Base-by-base conservation (phyloP, 352 stramenopile genomes). In the Phytophthora macrochlamydospora region DNA sequence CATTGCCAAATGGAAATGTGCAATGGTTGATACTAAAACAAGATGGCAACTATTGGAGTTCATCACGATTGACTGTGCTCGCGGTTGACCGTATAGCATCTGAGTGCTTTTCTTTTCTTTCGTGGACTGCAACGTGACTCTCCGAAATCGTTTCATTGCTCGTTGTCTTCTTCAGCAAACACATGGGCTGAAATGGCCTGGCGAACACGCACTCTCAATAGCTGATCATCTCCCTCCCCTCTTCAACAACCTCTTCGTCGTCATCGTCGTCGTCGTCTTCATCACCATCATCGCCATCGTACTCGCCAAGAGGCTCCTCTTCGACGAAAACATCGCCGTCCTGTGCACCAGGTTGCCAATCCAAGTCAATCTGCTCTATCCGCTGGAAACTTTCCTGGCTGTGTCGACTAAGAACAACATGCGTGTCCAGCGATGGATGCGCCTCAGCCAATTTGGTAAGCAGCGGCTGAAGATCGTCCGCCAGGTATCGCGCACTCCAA, bases 391-490 rank as follows among this genome's bases (percentile, higher is more conserved):
- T 67, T 9, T 67, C 51, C 4, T 64, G 50, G 29, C 46, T 48
- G 37, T 65, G 44, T 63, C 59, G 46, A 44, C 61, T 67, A 0
- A 74, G 46, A 4, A 73, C 59, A 44, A 71, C 49, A 33, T 79
- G 45, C 30, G 73, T 32, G 35, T 70, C 56, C 35, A 77, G 53
- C 24, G 40, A 43, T 35, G 65, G 51, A 56, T 77, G 69, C 29
- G 29, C 40, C 8, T 40, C 28, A 40, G 48, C 57, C 7, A 69
- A 42, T 42, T 81, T 79, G 8, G 59, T 46, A 33, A 86, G 11
- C 1, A 76, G 65, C n/a, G 80, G 62, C 14, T 77, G 73, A 2
- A 83, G 72, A n/a, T 73, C 60, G 35, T 77, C 57, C 12, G 51
- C 38, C 18, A 59, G 43, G 35, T 79, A 81, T 2, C 33, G 49